Evolutionary conservation across 1,284 basidiomycete genomes (phyloP), one percentile per base, ranked within the genome.

Genomic region (Irpex sp.): DNA sequence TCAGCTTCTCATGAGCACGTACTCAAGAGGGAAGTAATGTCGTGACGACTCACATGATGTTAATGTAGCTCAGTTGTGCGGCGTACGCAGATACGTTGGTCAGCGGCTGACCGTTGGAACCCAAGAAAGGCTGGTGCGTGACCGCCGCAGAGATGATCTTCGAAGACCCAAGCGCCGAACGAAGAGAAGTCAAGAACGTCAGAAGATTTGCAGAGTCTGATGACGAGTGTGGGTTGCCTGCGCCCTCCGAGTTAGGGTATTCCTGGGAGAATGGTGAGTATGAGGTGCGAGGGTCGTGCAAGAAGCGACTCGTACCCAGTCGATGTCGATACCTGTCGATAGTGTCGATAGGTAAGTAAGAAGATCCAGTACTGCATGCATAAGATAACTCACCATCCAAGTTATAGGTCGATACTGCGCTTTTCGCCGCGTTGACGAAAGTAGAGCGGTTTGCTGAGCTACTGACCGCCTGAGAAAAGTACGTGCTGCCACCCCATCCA

Each of bases 141-240:
- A 92, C 88, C 19, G 88, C 87, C 0, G 89, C 87, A 17, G 88
- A 85, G n/a, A 91, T 86, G 69, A 93, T 87, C 73, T 88, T 85
- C 5, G 83, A 77, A 0, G 76, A 71, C 4, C 82, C 69, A 66
- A 93, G 76, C 5, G 83, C 78, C 7, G 76, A 70, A 52, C 92
- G 82, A 17, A 94, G 79, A 9, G 82, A 76, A 62, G 83, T 78
- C 64, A 93, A 78, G 74, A 93, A 84, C 21, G 76, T 73, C 36
- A 93, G 79, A 61, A 88, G 81, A 73, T 93, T 91, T 13, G 82
- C 85, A 2, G 89, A 79, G 73, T 94, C 92, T 7, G 77, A 67
- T 2, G 82, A 69, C 0, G 85, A 85, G 71, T 85, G 80, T 1
- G 79, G 80, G 73, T 94, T 92, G 9, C 87, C 86, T 5, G 81